Conservation (phyloP, 139 green algal species). For the Axilococcus clingmanii region DNA sequence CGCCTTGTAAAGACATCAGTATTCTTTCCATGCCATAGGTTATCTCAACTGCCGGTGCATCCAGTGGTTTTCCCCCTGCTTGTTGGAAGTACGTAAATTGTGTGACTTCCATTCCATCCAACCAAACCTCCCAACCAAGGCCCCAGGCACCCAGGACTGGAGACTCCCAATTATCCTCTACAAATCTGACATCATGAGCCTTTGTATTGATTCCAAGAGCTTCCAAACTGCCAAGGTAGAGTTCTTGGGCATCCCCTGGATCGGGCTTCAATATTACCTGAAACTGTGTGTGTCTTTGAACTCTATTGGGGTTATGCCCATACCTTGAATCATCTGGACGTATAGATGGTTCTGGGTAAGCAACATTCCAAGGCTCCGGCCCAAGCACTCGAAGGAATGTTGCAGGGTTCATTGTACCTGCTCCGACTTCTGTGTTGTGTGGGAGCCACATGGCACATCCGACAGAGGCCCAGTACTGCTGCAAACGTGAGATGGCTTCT, state of each 20-base stretch:
- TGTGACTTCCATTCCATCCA: conserved; percentile 97
- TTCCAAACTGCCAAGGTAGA: conserved; percentile 86
- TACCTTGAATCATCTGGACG: conserved; percentile 95
- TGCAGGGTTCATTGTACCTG: conserved; percentile 98
- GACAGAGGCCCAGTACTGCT: conserved; percentile 79
- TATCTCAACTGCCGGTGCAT: conserved; percentile 88
- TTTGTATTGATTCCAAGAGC: conserved; percentile 83
- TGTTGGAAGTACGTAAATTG: conserved; percentile 99
- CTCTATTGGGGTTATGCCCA: conserved; percentile 95
- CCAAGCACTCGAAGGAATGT: conserved; percentile 92
- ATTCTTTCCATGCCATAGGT: conserved; percentile 98
- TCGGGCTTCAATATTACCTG: conserved; percentile 99
- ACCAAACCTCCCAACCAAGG: conserved; percentile 96
- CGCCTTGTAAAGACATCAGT: conserved; percentile 89
- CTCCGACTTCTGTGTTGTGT: conserved; percentile 96
- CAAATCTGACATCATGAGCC: conserved; percentile 87
- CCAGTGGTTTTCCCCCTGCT: conserved; percentile 57
- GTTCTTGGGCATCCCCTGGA: conserved; percentile 92
- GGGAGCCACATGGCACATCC: conserved; percentile 88
- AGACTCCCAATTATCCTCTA: conserved; percentile 99
- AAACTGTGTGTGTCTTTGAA: conserved; percentile 98
- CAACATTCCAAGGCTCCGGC: conserved; percentile 89
- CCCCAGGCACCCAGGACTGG: conserved; percentile 94
- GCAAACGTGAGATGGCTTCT: conserved; percentile 76
- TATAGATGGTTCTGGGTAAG: conserved; percentile 89